These are phyloP conservation scores for Cercospora zeae-maydis DNA, from an alignment of 2,329 filamentous ascomycete species.

Conservation along the genomic window DNA sequence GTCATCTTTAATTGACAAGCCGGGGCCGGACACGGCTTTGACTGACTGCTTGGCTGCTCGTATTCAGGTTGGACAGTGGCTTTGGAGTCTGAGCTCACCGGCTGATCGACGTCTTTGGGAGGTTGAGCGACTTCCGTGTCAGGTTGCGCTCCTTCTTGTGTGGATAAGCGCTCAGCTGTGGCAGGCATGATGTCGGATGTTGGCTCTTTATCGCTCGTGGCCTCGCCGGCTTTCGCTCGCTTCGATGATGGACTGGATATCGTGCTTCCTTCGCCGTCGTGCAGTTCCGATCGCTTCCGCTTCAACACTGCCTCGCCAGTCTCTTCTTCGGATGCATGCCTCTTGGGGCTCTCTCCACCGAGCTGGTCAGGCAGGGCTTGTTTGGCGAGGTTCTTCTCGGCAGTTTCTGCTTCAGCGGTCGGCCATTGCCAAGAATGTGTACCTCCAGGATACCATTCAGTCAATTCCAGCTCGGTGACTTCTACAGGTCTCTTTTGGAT, in stretches of 20 bases:
- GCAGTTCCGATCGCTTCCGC: constrained; percentile 33
- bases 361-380: constrained; percentile 51
- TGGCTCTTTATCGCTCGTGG: constrained; percentile 2
- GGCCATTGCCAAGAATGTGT: constrained; percentile 78
- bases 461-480: constrained; percentile 70
- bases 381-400: constrained; percentile 73
- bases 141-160: constrained; percentile 8
- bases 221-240: constrained; percentile 37
- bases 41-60: background rate
- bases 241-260: constrained; percentile 29
- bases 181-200: constrained; percentile 6
- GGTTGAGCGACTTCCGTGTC: constrained; percentile 13
- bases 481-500: constrained; percentile 78
- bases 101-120: constrained; percentile 12
- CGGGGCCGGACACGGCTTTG: constrained; percentile 49
- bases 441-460: constrained; percentile 81
- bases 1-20: constrained; percentile 84
- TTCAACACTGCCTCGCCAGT: constrained; percentile 27
- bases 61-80: background rate
- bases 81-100: constrained; percentile 31
- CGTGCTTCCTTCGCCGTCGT: constrained; percentile 8
- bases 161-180: constrained; percentile 7
- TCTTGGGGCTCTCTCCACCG: constrained; percentile 29
- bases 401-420: constrained; percentile 67
- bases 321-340: constrained; percentile 7